A percentile compares a stretch with the other conserved stretches of the same genome.
These are phyloP conservation scores for Capsicum baccatum DNA, from an alignment of 257 asterid species.

Conservation along the genomic window DNA sequence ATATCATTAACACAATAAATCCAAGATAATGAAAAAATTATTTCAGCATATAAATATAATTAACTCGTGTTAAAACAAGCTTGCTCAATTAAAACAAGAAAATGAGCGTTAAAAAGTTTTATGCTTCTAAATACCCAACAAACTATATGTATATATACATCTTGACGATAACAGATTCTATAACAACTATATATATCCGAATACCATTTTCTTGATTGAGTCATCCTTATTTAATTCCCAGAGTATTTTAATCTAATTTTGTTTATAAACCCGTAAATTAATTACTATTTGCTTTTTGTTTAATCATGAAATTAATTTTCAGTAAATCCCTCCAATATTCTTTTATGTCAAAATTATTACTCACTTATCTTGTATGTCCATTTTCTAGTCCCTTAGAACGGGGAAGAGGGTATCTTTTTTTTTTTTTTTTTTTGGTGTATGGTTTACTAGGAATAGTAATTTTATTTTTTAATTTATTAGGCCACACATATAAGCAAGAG, in stretches of 20 bases:
- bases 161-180: neutral
- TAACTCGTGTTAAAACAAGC: neutral
- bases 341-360: neutral
- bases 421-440: neutral
- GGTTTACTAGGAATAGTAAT: neutral
- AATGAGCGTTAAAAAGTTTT: neutral
- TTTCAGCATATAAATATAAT: neutral
- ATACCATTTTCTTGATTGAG: constrained; percentile 1
- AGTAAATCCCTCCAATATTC: neutral
- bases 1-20: neutral
- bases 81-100: neutral
- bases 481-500: neutral
- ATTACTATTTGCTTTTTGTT: neutral
- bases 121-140: neutral
- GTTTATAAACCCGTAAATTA: neutral
- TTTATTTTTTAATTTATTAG: neutral
- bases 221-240: neutral
- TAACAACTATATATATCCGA: neutral
- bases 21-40: neutral
- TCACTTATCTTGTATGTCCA: too few relatives aligned
- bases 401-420: neutral
- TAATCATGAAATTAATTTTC: neutral
- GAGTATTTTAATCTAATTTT: neutral
- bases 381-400: neutral
- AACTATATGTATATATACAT: neutral